Evolutionary conservation across 1,284 basidiomycete species (phyloP).

Genomic region (Cerrena zonata): DNA sequence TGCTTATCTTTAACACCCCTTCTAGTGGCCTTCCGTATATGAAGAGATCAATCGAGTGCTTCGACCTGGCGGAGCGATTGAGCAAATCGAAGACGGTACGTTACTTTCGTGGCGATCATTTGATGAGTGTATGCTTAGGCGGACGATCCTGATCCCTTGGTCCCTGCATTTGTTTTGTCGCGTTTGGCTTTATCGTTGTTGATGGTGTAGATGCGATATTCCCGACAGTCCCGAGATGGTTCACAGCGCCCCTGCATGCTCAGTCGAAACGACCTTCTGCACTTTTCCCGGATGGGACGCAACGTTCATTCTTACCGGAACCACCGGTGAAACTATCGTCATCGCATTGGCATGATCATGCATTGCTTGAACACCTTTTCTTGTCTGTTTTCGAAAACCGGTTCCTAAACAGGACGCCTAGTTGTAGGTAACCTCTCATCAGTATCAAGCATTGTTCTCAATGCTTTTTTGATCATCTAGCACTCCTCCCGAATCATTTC

Average conservation of each 20-base stretch:
- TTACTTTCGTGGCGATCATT: too few species aligned
- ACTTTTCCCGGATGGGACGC: slow-evolving; percentile 18
- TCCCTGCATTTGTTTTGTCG: slow-evolving; percentile 30
- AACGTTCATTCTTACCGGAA: slow-evolving; percentile 10
- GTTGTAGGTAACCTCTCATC: slow-evolving; percentile 19
- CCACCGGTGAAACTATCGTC: slow-evolving; percentile 11
- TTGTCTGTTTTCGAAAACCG: slow-evolving; percentile 30
- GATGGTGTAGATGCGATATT: slow-evolving; percentile 29
- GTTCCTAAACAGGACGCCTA: slow-evolving; percentile 32
- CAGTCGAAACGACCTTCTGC: slow-evolving; percentile 20
- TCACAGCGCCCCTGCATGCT: slow-evolving; percentile 29
- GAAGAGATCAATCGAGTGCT: slow-evolving; percentile 68
- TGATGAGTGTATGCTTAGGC: neutral
- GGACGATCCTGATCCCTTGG: slow-evolving; percentile 39
- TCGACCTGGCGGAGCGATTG: slow-evolving; percentile 61
- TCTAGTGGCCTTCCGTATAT: slow-evolving; percentile 62
- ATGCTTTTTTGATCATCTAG: too few species aligned
- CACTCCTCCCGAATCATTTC: slow-evolving; percentile 64
- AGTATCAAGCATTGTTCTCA: neutral
- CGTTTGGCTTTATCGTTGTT: neutral
- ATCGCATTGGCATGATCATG: slow-evolving; percentile 31
- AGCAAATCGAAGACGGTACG: slow-evolving; percentile 71
- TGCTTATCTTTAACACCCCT: neutral
- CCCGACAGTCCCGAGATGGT: slow-evolving; percentile 33
- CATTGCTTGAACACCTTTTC: slow-evolving; percentile 30